phyloP scores from a whole-genome alignment of 306 rosid genomes.

The Argentina anserina region DNA sequence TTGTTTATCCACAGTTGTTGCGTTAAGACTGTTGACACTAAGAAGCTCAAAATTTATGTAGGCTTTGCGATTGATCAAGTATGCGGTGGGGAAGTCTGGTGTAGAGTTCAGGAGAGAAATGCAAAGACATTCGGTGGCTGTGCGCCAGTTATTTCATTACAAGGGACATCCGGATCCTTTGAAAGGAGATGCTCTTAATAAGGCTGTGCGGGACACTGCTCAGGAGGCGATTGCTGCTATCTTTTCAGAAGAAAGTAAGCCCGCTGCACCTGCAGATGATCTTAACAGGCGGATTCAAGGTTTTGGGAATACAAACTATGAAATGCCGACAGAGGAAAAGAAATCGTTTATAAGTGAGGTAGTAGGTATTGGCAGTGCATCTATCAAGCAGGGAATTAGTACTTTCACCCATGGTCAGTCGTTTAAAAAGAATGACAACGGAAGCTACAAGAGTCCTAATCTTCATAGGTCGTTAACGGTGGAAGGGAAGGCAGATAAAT shows the following conservation, averaged over 20 bases:
- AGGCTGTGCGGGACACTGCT: conserved; percentile 91
- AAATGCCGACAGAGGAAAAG: conserved; percentile 57
- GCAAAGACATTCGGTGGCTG: conserved; percentile 91
- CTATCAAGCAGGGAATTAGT: conserved; percentile 89
- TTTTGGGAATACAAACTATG: conserved; percentile 82
- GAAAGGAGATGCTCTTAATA: conserved; percentile 93
- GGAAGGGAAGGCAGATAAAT: conserved; percentile 59
- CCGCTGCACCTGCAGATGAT: conserved; percentile 68
- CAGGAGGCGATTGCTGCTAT: conserved; percentile 79
- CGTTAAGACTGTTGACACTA: conserved; percentile 6
- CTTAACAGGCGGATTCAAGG: conserved; percentile 87
- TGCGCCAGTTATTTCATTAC: conserved; percentile 85
- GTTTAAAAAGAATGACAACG: conserved; percentile 65
- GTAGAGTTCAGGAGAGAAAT: conserved; percentile 96
- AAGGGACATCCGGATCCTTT: conserved; percentile 88
- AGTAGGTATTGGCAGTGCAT: conserved; percentile 94
- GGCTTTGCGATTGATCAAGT: conserved; percentile 93
- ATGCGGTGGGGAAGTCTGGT: conserved; percentile 86
- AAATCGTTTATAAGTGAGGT: conserved; percentile 93
- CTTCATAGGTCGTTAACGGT: conserved; percentile 83
- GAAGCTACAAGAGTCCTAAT: conserved; percentile 81
- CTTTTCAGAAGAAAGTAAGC: conserved; percentile 71
- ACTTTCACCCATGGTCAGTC: conserved; percentile 77
- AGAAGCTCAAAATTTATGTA: conserved; percentile 31
- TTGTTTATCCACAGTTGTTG: not conserved